Evolutionary conservation across 805 yeast species (phyloP), one percentile per base, ranked within the genome.

Genomic region (Candida sphagnicola): DNA sequence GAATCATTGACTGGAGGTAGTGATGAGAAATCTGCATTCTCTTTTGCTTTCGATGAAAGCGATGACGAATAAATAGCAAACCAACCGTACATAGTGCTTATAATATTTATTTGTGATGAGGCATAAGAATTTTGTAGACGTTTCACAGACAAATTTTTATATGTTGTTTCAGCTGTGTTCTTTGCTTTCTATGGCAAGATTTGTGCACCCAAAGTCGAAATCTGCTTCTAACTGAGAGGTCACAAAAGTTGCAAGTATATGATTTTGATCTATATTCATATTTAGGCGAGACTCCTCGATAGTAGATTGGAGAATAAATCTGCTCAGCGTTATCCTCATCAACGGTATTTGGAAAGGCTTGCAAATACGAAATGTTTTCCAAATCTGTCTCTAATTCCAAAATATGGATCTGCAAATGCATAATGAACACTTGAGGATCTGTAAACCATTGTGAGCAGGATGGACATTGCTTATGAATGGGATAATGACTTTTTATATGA

Each of bases 1-100:
- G 73, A 75, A 35, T 59, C 59, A 18, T 57, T 77, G 35, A 59
- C 65, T 2, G 49, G 42, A 31, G 18, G 35, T 30, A 37, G 36
- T 4, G 32, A 28, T 11, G 25, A 24, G 3, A 31, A 31, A 18
- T 35, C 28, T 3, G 43, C 49, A 4, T 62, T 63, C 40, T 53
- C 63, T 2, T 65, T 65, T 43, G 60, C 59, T 8, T 66, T 65
- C 41, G 55, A 55, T 14, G 57, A 53, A 21, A 48, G 53, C 30
- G 47, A 46, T 35, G 62, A 55, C 18, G 62, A 54, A 25, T 28
- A 28, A 12, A 35, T 14, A 18, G 18, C 5, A 8, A 17, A 15
- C 16, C 16, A 30, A 16, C n/a, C n/a, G n/a, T n/a, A n/a, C n/a
- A n/a, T n/a, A n/a, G n/a, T n/a, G n/a, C n/a, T n/a, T n/a, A n/a